phyloP scores from a whole-genome alignment of 805 yeast species.

The Schizosaccharomyces octosporus region DNA sequence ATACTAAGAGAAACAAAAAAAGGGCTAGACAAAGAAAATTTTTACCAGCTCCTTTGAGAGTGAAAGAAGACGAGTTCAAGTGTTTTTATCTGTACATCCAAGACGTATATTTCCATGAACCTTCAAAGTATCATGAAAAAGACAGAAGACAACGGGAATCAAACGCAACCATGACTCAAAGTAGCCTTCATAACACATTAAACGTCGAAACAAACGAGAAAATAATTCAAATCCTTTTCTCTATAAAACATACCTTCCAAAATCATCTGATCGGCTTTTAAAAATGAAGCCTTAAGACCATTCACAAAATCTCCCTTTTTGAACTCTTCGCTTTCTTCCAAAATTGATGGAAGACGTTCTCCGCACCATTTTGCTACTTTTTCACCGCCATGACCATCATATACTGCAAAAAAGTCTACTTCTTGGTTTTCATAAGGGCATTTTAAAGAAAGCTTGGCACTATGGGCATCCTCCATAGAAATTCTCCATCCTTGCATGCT shows the following conservation, averaged over 20 bases:
- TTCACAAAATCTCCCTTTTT: conserved; percentile 31
- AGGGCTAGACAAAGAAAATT: no score
- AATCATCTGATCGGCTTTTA: conserved; percentile 63
- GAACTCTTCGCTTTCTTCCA: conserved; percentile 38
- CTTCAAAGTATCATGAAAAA: no score
- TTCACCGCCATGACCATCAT: conserved; percentile 95
- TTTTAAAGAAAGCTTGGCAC: conserved; percentile 29
- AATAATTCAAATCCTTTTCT: background rate
- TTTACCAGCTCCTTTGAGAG: no score
- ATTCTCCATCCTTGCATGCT: conserved; percentile 99
- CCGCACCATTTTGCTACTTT: conserved; percentile 80
- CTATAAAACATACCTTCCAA: conserved; percentile 17
- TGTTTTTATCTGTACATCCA: no score
- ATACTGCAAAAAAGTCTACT: conserved; percentile 72
- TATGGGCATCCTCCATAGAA: conserved; percentile 90
- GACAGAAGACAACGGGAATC: background rate
- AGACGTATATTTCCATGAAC: no score
- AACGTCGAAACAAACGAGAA: background rate
- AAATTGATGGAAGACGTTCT: conserved; percentile 40
- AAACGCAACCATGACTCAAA: no score
- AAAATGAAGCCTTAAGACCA: conserved; percentile 63
- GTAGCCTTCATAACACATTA: background rate
- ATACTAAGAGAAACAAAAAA: no score
- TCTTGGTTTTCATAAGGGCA: conserved; percentile 17
- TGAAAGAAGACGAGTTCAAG: no score